These are phyloP conservation scores for Lachancea dasiensis DNA, from an alignment of 805 yeast species.

Conservation along the genomic window DNA sequence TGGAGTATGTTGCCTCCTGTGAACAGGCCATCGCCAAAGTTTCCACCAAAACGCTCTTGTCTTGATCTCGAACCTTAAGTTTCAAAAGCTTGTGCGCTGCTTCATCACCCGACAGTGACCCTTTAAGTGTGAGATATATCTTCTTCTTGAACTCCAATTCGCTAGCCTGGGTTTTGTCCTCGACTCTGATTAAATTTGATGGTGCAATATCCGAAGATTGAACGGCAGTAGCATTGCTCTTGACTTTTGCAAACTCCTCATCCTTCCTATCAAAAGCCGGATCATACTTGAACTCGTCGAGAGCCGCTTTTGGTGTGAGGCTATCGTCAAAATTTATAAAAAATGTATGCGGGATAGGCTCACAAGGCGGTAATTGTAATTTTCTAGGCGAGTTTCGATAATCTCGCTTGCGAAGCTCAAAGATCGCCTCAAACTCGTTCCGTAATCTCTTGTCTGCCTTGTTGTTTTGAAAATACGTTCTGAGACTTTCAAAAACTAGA, in stretches of 20 bases:
- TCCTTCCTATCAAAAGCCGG: constrained; percentile 13
- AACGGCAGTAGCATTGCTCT: constrained; percentile 15
- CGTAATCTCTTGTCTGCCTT: constrained; percentile 40
- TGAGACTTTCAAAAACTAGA: constrained; percentile 51
- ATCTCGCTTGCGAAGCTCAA: constrained; percentile 43
- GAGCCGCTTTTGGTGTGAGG: neutral
- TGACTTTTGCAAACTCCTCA: constrained; percentile 8
- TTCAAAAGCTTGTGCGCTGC: constrained; percentile 79
- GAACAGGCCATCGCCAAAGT: constrained; percentile 76
- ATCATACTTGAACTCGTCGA: constrained; percentile 12
- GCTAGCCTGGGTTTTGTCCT: constrained; percentile 66
- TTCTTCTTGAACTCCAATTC: constrained; percentile 62
- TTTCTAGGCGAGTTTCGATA: constrained; percentile 27
- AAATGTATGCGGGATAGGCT: constrained; percentile 12
- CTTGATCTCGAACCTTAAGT: constrained; percentile 37
- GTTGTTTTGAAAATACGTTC: constrained; percentile 48
- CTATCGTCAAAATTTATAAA: constrained; percentile 12
- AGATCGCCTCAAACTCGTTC: constrained; percentile 37
- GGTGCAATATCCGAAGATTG: constrained; percentile 15
- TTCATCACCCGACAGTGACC: constrained; percentile 87
- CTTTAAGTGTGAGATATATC: constrained; percentile 78
- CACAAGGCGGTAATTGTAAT: constrained; percentile 32
- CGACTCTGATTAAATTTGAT: constrained; percentile 22
- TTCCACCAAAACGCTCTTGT: constrained; percentile 54
- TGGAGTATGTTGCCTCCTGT: constrained; percentile 81